These are phyloP conservation scores for Magnolia officinalis DNA, from an alignment of 164 flowering plant species.

Conservation along the genomic window DNA sequence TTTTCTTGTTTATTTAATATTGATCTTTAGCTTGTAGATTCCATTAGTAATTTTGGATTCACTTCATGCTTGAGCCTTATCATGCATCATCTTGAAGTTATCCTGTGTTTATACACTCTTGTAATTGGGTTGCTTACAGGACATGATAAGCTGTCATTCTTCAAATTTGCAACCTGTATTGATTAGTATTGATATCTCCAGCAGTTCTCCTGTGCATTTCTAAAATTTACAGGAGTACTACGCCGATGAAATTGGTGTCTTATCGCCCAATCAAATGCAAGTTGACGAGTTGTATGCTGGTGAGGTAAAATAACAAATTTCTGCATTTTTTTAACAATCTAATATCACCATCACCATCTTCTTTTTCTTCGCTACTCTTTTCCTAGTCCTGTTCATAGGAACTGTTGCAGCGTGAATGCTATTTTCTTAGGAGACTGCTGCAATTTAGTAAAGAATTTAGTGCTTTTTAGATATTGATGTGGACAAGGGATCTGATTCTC, in stretches of 20 bases:
- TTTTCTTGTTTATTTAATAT: not conserved
- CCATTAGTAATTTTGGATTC: not conserved
- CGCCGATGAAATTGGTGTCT: conserved; percentile 95
- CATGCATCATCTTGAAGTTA: not conserved
- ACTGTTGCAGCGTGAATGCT: too few species aligned
- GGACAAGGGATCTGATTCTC: too few species aligned
- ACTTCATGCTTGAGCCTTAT: not conserved
- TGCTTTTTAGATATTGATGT: too few species aligned
- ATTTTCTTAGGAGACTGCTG: too few species aligned
- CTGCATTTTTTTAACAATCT: not conserved
- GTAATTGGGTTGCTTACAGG: not conserved
- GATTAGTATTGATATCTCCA: not conserved
- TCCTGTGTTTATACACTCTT: not conserved
- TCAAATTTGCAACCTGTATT: not conserved
- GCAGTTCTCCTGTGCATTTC: not conserved
- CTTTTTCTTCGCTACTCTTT: too few species aligned
- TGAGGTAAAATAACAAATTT: conserved; percentile 54
- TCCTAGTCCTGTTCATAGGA: too few species aligned
- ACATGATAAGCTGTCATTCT: not conserved
- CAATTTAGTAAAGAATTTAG: too few species aligned
- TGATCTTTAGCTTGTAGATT: not conserved
- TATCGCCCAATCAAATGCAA: conserved; percentile 90
- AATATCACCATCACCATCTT: too few species aligned
- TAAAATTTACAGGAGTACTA: conserved; percentile 63
- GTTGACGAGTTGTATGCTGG: conserved; percentile 83